These are phyloP conservation scores for Populus deltoides DNA, from an alignment of 345 rosid species.

Conservation along the genomic window DNA sequence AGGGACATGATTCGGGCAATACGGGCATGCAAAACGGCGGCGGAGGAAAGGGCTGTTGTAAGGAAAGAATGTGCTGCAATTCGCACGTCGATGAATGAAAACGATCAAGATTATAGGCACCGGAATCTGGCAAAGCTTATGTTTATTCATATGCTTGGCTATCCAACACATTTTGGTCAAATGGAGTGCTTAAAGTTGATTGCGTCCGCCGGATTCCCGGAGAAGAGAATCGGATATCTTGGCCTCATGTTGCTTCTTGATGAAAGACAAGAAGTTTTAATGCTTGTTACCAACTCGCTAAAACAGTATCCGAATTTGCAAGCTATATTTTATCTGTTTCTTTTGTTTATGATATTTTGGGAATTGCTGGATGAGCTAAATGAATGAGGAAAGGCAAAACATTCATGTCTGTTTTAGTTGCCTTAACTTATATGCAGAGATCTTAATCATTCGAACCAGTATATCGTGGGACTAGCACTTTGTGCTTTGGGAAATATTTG, in stretches of 20 bases:
- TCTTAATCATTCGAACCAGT: constrained; percentile 94
- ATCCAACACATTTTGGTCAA: constrained; percentile 99
- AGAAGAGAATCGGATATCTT: constrained; percentile 98
- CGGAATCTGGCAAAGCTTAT: constrained; percentile 97
- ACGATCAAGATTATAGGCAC: constrained; percentile 88
- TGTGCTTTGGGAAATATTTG: constrained; percentile 99
- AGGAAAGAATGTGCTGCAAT: constrained; percentile 98
- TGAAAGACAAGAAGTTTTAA: constrained; percentile 98
- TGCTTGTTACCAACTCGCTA: constrained; percentile 97
- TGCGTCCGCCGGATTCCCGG: constrained; percentile 96
- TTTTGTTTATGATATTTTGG: background rate
- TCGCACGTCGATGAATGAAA: constrained; percentile 81
- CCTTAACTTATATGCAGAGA: constrained; percentile 82
- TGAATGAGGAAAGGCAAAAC: background rate
- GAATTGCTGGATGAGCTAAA: background rate
- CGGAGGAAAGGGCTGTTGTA: constrained; percentile 97
- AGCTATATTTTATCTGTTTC: background rate
- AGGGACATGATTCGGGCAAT: constrained; percentile 99
- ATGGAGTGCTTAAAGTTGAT: constrained; percentile 98
- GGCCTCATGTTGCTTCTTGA: constrained; percentile 98
- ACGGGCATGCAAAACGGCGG: constrained; percentile 98
- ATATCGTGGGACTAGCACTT: constrained; percentile 96
- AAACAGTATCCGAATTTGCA: constrained; percentile 82
- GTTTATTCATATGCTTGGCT: constrained; percentile 99
- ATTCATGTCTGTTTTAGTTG: constrained; percentile 10